phyloP scores from a whole-genome alignment of 179 eudicot species.

The Beta macrorhiza region DNA sequence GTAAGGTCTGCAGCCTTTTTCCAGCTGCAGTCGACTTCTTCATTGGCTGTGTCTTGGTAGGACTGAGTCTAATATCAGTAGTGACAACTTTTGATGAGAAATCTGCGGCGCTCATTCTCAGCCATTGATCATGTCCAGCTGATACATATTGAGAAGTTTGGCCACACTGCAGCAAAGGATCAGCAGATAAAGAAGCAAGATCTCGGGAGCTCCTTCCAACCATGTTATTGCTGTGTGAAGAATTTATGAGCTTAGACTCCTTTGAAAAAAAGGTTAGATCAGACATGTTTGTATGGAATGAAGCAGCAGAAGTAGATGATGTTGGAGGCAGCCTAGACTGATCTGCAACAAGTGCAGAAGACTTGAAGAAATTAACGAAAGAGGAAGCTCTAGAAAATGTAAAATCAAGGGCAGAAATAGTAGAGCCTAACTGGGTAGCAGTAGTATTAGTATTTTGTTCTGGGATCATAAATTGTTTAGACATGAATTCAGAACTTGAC shows the following conservation, averaged over 20 bases:
- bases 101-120: slow-evolving; percentile 40
- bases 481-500: slow-evolving; percentile 3
- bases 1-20: slow-evolving; percentile 27
- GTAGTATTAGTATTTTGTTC: slow-evolving; percentile 4
- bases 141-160: slow-evolving; percentile 23
- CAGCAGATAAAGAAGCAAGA: background rate
- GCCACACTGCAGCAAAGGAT: slow-evolving; percentile 26
- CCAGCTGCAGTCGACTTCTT: slow-evolving; percentile 34
- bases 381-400: slow-evolving; percentile 19
- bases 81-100: slow-evolving; percentile 33
- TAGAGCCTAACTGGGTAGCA: slow-evolving; percentile 4
- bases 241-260: slow-evolving; percentile 4
- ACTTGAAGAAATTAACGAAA: slow-evolving; percentile 33
- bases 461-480: slow-evolving; percentile 3
- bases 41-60: slow-evolving; percentile 66
- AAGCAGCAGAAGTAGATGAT: slow-evolving; percentile 13
- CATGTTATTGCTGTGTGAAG: background rate
- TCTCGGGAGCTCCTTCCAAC: slow-evolving; percentile 17
- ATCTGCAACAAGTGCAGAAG: slow-evolving; percentile 21
- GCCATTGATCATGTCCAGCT: slow-evolving; percentile 35
- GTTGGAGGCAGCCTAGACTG: background rate
- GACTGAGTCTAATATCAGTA: slow-evolving; percentile 46
- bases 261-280: slow-evolving; percentile 21
- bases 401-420: slow-evolving; percentile 17
- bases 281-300: background rate